These are phyloP conservation scores for Wickerhamomyces chaumierensis DNA, from an alignment of 805 yeast genomes.

Conservation along the genomic window DNA sequence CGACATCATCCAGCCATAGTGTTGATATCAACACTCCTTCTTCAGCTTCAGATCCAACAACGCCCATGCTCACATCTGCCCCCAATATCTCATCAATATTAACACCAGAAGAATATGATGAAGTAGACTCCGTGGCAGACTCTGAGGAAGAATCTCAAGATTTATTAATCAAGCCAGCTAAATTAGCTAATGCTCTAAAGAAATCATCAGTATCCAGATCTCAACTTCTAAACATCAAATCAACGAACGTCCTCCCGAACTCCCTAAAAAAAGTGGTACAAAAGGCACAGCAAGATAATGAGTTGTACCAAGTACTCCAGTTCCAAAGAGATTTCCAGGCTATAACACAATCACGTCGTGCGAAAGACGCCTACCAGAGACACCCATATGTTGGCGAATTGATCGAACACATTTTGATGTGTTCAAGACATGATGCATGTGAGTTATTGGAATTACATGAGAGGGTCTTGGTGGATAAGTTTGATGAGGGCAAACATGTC, in stretches of 20 bases:
- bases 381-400: background rate
- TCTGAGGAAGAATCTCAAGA: background rate
- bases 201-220: background rate
- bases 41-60: no score
- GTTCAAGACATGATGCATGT: background rate
- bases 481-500: background rate
- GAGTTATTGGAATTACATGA: background rate
- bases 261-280: background rate
- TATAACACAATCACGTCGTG: background rate
- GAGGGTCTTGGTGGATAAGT: background rate
- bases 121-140: background rate
- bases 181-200: background rate
- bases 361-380: background rate
- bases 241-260: background rate
- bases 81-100: no score
- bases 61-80: no score
- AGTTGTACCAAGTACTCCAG: no score
- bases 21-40: no score
- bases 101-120: background rate
- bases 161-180: background rate
- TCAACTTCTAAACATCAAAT: no score
- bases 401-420: no score
- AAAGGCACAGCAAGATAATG: background rate
- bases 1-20: no score
- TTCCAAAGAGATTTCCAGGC: background rate